Conservation (phyloP, 2,329 filamentous ascomycete genomes). For the Arthrobotrys megalospora region DNA sequence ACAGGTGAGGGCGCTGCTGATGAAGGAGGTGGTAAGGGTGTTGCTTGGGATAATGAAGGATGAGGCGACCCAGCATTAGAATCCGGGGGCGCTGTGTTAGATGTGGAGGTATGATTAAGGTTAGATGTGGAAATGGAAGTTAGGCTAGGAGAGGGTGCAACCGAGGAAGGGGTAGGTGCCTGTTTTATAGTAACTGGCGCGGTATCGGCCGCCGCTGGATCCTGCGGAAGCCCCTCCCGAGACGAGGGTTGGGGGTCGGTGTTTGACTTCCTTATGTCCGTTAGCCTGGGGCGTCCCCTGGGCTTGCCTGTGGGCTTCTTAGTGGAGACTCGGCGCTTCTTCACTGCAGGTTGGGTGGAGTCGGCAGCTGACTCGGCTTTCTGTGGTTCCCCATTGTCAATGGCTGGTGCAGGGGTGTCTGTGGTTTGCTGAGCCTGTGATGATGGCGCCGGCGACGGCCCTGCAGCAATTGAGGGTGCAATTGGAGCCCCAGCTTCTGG, state of each 20-base stretch:
- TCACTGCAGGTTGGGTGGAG: slow-evolving; percentile 44
- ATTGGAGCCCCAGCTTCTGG: slow-evolving; percentile 25
- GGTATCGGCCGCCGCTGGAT: slow-evolving; percentile 51
- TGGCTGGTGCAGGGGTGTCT: slow-evolving; percentile 22
- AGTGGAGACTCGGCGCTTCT: slow-evolving; percentile 54
- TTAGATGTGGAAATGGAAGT: slow-evolving; percentile 53
- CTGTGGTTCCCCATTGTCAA: slow-evolving; percentile 41
- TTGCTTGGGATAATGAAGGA: slow-evolving; percentile 47
- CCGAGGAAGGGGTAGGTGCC: slow-evolving; percentile 58
- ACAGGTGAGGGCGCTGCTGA: slow-evolving; percentile 54
- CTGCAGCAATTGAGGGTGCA: slow-evolving; percentile 20
- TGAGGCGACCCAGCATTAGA: slow-evolving; percentile 42
- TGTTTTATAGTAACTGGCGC: slow-evolving; percentile 56
- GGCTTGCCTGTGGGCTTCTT: slow-evolving; percentile 59
- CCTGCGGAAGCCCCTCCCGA: slow-evolving; percentile 59
- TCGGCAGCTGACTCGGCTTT: slow-evolving; percentile 43
- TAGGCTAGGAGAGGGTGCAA: slow-evolving; percentile 55
- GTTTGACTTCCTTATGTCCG: slow-evolving; percentile 57
- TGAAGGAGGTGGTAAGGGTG: slow-evolving; percentile 47
- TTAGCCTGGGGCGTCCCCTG: slow-evolving; percentile 54
- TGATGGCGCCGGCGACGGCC: slow-evolving; percentile 27
- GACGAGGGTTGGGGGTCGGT: slow-evolving; percentile 51
- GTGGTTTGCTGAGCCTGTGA: slow-evolving; percentile 26
- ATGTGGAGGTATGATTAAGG: slow-evolving; percentile 38
- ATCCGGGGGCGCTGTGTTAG: slow-evolving; percentile 29